These are phyloP conservation scores for Penicillium riverlandense DNA, from an alignment of 495 filamentous ascomycete genomes.

Conservation along the genomic window DNA sequence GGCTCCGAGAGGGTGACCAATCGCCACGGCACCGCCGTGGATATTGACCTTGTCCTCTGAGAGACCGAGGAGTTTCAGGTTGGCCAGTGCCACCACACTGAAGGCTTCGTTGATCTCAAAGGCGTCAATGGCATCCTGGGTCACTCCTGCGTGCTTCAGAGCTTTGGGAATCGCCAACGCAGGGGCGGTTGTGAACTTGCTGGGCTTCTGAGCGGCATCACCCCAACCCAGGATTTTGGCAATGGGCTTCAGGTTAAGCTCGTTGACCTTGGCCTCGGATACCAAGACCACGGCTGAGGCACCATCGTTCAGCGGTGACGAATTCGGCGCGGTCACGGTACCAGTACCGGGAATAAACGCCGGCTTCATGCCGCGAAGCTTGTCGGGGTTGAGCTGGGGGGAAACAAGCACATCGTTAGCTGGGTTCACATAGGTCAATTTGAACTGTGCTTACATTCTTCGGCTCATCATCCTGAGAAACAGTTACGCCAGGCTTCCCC, in stretches of 20 bases:
- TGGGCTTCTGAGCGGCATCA: conserved; percentile 81
- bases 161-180: conserved; percentile 96
- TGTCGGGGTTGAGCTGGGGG: conserved; percentile 75
- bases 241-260: conserved; percentile 80
- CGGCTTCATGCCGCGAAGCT: conserved; percentile 76
- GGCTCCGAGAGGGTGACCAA: conserved; percentile 90
- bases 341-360: conserved; percentile 74
- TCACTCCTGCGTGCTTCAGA: conserved; percentile 79
- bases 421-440: not conserved
- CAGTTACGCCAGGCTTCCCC: conserved; percentile 75
- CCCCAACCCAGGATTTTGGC: conserved; percentile 96
- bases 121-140: conserved; percentile 69
- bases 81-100: conserved; percentile 91
- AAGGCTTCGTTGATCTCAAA: conserved; percentile 99
- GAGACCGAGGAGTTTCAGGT: conserved; percentile 80
- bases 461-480: conserved; percentile 88
- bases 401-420: conserved; percentile 11
- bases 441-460: conserved; percentile 58
- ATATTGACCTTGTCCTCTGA: conserved; percentile 86
- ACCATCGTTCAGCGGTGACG: conserved; percentile 90
- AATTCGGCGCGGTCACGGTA: conserved; percentile 96
- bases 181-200: conserved; percentile 92
- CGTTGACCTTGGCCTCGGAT: conserved; percentile 81
- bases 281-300: conserved; percentile 85
- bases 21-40: conserved; percentile 89